Conservation (phyloP, 345 rosid genomes). For the Raphanus sativus region DNA sequence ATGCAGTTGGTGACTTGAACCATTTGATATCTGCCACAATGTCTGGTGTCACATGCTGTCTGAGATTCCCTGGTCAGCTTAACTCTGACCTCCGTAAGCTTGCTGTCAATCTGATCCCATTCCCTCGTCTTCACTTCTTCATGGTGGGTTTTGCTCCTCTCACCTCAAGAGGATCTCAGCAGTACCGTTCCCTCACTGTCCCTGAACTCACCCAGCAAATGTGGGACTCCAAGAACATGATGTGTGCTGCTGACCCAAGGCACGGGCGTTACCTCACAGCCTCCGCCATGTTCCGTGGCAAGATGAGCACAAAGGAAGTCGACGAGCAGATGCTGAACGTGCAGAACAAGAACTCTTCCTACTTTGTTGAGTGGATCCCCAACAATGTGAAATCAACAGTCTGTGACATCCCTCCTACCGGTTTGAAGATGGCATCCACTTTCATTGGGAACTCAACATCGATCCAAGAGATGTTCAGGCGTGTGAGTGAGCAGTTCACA, state of each 20-base stretch:
- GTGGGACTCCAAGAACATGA: slow-evolving; percentile 89
- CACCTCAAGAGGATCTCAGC: slow-evolving; percentile 52
- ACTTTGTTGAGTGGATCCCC: background rate
- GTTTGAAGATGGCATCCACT: background rate
- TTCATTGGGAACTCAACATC: background rate
- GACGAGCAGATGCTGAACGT: background rate
- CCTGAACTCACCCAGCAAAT: slow-evolving; percentile 84
- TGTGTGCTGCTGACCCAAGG: slow-evolving; percentile 58
- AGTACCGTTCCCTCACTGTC: slow-evolving; percentile 74
- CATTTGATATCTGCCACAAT: slow-evolving; percentile 42
- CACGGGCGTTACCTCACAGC: slow-evolving; percentile 1
- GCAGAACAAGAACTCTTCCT: background rate
- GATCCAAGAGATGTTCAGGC: background rate
- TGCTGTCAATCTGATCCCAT: background rate
- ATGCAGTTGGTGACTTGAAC: slow-evolving; percentile 75
- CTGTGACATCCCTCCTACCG: background rate
- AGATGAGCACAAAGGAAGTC: background rate
- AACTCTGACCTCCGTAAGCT: slow-evolving; percentile 1
- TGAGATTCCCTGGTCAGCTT: background rate
- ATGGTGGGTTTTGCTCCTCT: slow-evolving; percentile 1
- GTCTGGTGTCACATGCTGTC: background rate
- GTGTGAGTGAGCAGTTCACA: background rate
- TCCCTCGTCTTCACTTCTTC: background rate
- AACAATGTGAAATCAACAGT: background rate
- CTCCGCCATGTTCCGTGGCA: background rate